phyloP scores from a whole-genome alignment of 78 protist genomes.

The Dictyostelium brefeldianum region DNA sequence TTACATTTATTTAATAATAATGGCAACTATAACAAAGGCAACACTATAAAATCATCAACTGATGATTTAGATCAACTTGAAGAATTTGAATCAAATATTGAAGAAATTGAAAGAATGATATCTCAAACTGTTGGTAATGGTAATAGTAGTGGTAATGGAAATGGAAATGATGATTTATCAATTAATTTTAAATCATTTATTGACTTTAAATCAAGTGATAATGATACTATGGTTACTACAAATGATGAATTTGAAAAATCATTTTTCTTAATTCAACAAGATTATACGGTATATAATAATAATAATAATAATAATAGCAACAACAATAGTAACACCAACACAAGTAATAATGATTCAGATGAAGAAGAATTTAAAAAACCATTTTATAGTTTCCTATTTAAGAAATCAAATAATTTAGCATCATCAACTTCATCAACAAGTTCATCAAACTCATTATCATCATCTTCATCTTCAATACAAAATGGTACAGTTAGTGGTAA shows the following conservation, averaged over 20 bases:
- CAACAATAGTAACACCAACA: too few species aligned
- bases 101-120: constrained; percentile 25
- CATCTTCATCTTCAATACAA: too few species aligned
- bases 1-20: too few species aligned
- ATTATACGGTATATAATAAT: neutral
- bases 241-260: constrained; percentile 36
- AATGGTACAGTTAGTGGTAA: neutral
- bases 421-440: neutral
- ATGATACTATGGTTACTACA: constrained; percentile 4
- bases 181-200: neutral
- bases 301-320: too few species aligned
- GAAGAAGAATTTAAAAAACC: neutral
- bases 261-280: constrained; percentile 16
- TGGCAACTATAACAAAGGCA: neutral
- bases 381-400: neutral
- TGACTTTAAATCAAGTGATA: neutral
- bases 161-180: neutral
- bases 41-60: neutral
- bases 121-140: neutral
- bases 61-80: neutral
- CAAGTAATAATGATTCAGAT: neutral
- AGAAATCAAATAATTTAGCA: neutral
- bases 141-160: neutral
- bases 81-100: constrained; percentile 16
- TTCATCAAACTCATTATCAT: neutral